Base-by-base conservation (phyloP, 2,329 filamentous ascomycete species). In the Diplodia sapinea region DNA sequence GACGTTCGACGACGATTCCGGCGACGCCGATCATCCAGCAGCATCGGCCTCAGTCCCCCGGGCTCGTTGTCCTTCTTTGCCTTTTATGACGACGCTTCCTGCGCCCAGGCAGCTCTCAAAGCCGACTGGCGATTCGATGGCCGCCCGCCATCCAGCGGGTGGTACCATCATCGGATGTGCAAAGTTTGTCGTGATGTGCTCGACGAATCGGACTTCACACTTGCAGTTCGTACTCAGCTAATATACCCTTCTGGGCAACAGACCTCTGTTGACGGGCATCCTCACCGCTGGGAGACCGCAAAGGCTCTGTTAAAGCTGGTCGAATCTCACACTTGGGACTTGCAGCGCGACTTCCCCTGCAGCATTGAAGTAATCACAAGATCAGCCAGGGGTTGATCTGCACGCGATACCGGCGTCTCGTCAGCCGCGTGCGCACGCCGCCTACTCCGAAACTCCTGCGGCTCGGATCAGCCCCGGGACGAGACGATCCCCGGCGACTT, bases 201-300 rank as follows among this genome's bases (percentile, higher is more conserved):
- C 0, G 89, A 91, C 69, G 89, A 91, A 71, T 89, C 76, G 47
- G 81, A 83, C 62, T 76, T 81, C 31, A 80, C 78, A n/a, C 74
- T 82, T 43, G 77, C 78, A 1, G 77, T 79, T 1, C 71, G 74
- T 3, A 82, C 80, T 17, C 79, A 82, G 71, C 73, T 83, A 0
- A 79, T 82, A 23, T 83, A 82, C 62, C 80, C 81, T 0, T 80
- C 80, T 13, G 81, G 81, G 9, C 71, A 71, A 0, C 81, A 82
- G 66, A 74, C 70, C 9, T 70, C 75, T 8, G 75, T 82, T 1
- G 81, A 83, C 57, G 74, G 79, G 1, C 78, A 79, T 69, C 78
- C 78, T 0, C 70, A 77, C 6, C 76, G 81, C 0, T 83, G 81
- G 81, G 71, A 76, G 29, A 69, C 76, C 0, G 71, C 77, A 0